Evolutionary conservation across 768 basidiomycete genomes (phyloP).

Genomic region (Thelephora ganbajun): DNA sequence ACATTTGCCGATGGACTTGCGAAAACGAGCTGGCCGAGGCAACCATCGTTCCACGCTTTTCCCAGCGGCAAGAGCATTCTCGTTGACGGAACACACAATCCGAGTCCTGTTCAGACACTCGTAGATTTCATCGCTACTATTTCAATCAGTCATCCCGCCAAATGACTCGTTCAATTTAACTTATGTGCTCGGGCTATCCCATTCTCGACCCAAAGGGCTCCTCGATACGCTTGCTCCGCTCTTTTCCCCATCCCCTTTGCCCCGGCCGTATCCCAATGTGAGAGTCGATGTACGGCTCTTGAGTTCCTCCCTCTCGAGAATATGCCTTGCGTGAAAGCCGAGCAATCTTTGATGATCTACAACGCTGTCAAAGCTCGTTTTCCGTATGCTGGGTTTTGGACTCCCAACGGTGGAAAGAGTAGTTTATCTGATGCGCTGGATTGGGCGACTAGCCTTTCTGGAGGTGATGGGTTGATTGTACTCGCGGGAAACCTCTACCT

Average conservation of each 20-base stretch:
- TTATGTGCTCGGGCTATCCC: slow-evolving; percentile 71
- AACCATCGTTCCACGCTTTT: slow-evolving; percentile 56
- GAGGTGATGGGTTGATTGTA: slow-evolving; percentile 36
- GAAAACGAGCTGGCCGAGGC: slow-evolving; percentile 61
- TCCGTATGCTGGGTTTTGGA: slow-evolving; percentile 35
- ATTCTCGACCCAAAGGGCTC: slow-evolving; percentile 78
- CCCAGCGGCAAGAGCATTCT: slow-evolving; percentile 28
- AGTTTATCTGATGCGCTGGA: slow-evolving; percentile 33
- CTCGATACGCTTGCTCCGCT: slow-evolving; percentile 57
- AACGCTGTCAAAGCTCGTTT: slow-evolving; percentile 28
- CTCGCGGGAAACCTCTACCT: slow-evolving; percentile 90
- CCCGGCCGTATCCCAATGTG: background rate
- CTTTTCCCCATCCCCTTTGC: slow-evolving; percentile 27
- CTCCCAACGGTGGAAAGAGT: slow-evolving; percentile 19
- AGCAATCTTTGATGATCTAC: slow-evolving; percentile 35
- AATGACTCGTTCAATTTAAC: slow-evolving; percentile 30
- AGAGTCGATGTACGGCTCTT: slow-evolving; percentile 24
- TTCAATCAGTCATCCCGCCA: slow-evolving; percentile 16
- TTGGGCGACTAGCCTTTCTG: slow-evolving; percentile 19
- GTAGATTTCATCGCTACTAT: slow-evolving; percentile 43
- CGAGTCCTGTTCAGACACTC: slow-evolving; percentile 58
- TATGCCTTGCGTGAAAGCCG: slow-evolving; percentile 88
- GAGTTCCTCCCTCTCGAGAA: slow-evolving; percentile 66
- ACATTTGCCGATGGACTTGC: slow-evolving; percentile 52
- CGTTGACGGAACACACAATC: slow-evolving; percentile 91